Evolutionary conservation across 2,329 filamentous ascomycete genomes (phyloP).

Genomic region (Arthrobotrys conoides): DNA sequence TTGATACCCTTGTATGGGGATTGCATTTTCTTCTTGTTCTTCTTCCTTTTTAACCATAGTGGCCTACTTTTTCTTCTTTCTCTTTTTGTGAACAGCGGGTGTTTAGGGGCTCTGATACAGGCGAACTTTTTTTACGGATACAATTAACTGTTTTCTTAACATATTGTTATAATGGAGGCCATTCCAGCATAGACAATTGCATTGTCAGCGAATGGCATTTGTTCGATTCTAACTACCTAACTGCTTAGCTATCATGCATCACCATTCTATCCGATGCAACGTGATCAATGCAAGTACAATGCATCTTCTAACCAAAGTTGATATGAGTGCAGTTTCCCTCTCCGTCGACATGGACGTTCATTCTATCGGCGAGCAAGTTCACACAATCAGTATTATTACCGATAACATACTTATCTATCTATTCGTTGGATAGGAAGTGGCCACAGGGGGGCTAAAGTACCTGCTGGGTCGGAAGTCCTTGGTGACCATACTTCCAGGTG

Average conservation of each 20-base stretch:
- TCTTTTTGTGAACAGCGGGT: slow-evolving; percentile 4
- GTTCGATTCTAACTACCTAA: background rate
- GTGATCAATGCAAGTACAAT: background rate
- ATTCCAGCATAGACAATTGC: background rate
- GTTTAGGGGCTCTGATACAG: background rate
- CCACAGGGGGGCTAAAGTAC: slow-evolving; percentile 37
- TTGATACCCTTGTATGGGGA: background rate
- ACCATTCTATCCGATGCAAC: background rate
- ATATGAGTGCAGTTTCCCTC: slow-evolving; percentile 62
- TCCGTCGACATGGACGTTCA: slow-evolving; percentile 64
- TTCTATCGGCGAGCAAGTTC: slow-evolving; percentile 31
- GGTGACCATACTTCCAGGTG: slow-evolving; percentile 61
- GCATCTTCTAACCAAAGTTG: slow-evolving; percentile 54
- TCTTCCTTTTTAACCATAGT: background rate
- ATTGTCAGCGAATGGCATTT: slow-evolving; percentile 11
- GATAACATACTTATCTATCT: background rate
- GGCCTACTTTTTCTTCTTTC: background rate
- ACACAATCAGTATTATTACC: background rate
- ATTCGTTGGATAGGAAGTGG: background rate
- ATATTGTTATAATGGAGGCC: background rate
- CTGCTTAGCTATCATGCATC: background rate
- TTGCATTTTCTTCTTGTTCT: background rate
- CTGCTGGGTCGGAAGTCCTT: slow-evolving; percentile 62
- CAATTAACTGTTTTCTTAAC: background rate
- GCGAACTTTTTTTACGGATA: background rate